Evolutionary conservation across 495 filamentous ascomycete species (phyloP), one percentile per base, ranked within the genome.

Genomic region (Glonium stellatum): DNA sequence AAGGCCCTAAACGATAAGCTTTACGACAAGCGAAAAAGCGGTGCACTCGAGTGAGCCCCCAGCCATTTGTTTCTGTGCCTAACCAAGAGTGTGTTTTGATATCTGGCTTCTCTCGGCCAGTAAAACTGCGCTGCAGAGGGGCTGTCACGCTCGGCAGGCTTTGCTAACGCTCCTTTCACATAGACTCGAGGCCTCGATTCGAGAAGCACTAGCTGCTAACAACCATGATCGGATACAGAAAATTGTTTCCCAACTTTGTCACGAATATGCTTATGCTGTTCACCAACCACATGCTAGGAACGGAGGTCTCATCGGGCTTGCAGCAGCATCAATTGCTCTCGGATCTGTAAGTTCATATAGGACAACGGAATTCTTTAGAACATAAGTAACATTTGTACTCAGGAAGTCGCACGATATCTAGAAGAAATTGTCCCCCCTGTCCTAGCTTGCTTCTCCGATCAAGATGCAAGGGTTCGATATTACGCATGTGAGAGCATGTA

Each of bases 401-500:
- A 84, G 82, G 84, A 95, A 71, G 87, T 99, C 65, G 89, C 95
- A 36, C 84, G 83, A 55, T 96, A 97, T 68, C 79, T 99, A 46
- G 85, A 88, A 71, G 82, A 90, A 58, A 96, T 99, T 57, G 92
- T 99, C 4, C 91, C 93, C 19, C 95, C 95, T 19, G 95, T 99
- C 5, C 80, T 99, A n/a, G 95, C 95, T 51, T 99, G 95, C 77
- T 99, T 99, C 71, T 86, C 87, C 21, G 95, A 99, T 67, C 93
- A 97, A 77, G 95, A 99, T 86, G 95, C 95, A 21, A 81, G 95
- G 54, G 95, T 99, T 18, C 84, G 95, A 55, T 99, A 99, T 71
- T 99, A 99, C 73, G 95, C 95, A 49, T 99, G 95, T 75, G 95
- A 99, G 80, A 93, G 91, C 74, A 99, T 99, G 95, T 99, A 99